Evolutionary conservation across 176 grass and related monocot genomes (phyloP), one percentile per base, ranked within the genome.

Genomic region (Ampelocalamus luodianensis): DNA sequence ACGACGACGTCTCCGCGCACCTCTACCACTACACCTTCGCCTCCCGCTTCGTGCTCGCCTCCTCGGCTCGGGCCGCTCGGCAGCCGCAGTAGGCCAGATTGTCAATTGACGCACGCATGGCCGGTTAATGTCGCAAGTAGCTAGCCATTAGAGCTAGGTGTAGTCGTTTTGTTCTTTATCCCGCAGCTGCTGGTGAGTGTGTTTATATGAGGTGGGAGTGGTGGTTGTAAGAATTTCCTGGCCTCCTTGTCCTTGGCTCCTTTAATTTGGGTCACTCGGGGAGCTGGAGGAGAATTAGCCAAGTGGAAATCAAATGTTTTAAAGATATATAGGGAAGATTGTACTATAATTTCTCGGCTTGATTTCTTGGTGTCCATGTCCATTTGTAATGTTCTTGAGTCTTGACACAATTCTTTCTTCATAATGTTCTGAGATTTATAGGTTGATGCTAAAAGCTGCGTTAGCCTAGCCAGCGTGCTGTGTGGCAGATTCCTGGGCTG

Each of bases 1-100:
- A 80, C 12, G 92, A 73, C 32, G 68, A 22, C 54, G 83, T 48
- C 27, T 85, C 87, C 27, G 38, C 12, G n/a, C 71, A 89, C 53
- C 56, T 92, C 10, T 71, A 90, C 82, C 70, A 61, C 82, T 79
- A 82, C 86, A 88, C 92, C 29, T 97, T 93, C 87, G 92, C 92
- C 15, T 94, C 92, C 0, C 88, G 95, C 4, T 97, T 97, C 77
- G 90, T 84, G 65, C 63, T 87, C 76, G 17, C 80, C 66, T 6
- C 81, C 23, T 62, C 88, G 10, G 40, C 62, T 4, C 17, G 53
- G 2, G 54, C 88, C 14, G 40, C 62, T 4, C 17, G 53, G 2
- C 63, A 54, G 71, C 53, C 54, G 51, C 82, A 63, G 8, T 80
- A 88, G 51, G 68, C 48, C 3, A 17, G 16, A 38, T 39, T 34